Evolutionary conservation across 2,329 filamentous ascomycete species (phyloP), one percentile per base, ranked within the genome.

Genomic region (Nemania sp.): DNA sequence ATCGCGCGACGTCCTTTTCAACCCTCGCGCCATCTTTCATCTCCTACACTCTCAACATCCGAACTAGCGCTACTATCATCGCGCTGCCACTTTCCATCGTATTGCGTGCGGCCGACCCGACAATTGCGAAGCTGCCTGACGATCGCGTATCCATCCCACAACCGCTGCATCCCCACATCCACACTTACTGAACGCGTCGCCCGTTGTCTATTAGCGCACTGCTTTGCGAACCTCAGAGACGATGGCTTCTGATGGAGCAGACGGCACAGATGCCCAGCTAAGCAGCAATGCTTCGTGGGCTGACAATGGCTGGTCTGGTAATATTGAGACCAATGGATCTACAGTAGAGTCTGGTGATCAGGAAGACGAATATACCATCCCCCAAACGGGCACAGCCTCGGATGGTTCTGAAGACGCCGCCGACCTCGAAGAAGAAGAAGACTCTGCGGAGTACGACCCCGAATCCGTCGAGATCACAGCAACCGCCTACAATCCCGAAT

Each of bases 381-480:
- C 79, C 72, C 78, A 79, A 76, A 78, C 80, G 82, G 82, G 80
- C 73, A 79, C 80, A 79, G 79, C 80, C 74, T 81, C 80, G 72
- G 79, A 82, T 72, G 79, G 81, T 82, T 82, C 80, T 77, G 84
- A 83, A 84, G 85, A 87, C 77, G 75, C 78, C 73, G 81, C 79
- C 76, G 79, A 74, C 54, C 81, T 83, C 79, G 83, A 81, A 72
- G 86, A 87, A 72, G 86, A 87, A 72, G 86, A 87, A 72, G 86
- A 87, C 77, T 84, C 82, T 67, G 85, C 80, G 72, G 87, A 88
- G 73, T 88, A 88, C 26, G 62, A 88, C 71, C 86, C 86, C 66
- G 86, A 87, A 75, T 87, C 86, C 64, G 81, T 88, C 59, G 64
- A 68, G 51, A 63, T 64, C 18, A 67, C 70, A 11, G 54, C 56